phyloP scores from a whole-genome alignment of 2,329 filamentous ascomycete genomes.

The Cryphonectria carpinicola region DNA sequence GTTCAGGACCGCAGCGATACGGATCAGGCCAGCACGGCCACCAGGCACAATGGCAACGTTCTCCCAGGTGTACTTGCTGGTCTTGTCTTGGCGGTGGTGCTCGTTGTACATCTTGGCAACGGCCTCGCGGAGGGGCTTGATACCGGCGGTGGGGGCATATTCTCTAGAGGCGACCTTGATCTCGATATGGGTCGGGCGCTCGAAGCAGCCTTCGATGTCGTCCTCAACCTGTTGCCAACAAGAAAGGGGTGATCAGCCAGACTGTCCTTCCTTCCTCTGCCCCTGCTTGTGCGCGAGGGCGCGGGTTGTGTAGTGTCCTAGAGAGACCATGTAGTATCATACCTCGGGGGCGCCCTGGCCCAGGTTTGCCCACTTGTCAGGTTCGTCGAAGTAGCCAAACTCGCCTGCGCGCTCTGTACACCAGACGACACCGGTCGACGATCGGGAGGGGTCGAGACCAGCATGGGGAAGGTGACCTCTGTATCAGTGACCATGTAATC shows the following conservation, averaged over 20 bases:
- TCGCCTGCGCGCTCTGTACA: slow-evolving; percentile 85
- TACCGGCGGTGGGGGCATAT: slow-evolving; percentile 92
- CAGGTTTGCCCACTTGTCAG: slow-evolving; percentile 85
- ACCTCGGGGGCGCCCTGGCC: slow-evolving; percentile 54
- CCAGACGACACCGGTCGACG: slow-evolving; percentile 94
- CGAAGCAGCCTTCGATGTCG: slow-evolving; percentile 87
- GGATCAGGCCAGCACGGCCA: slow-evolving; percentile 88
- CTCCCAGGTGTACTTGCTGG: slow-evolving; percentile 93
- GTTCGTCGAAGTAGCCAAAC: slow-evolving; percentile 84
- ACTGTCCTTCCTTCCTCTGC: not conserved
- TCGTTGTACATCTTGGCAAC: slow-evolving; percentile 93
- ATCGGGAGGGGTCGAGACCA: slow-evolving; percentile 83
- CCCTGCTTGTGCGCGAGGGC: not conserved
- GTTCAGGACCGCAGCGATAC: slow-evolving; percentile 91
- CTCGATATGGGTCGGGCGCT: slow-evolving; percentile 77
- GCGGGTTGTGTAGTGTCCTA: not conserved
- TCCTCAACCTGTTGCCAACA: slow-evolving; percentile 68
- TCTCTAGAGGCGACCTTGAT: slow-evolving; percentile 80
- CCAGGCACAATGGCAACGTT: slow-evolving; percentile 97
- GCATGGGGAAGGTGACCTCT: slow-evolving; percentile 83
- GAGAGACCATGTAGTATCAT: not conserved
- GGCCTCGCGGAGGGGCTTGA: slow-evolving; percentile 85
- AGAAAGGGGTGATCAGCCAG: not conserved
- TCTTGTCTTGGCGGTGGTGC: slow-evolving; percentile 85
- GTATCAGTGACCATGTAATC: slow-evolving; percentile 5